These are phyloP conservation scores for Phaseolus lunatus DNA, from an alignment of 306 rosid genomes.

Conservation along the genomic window DNA sequence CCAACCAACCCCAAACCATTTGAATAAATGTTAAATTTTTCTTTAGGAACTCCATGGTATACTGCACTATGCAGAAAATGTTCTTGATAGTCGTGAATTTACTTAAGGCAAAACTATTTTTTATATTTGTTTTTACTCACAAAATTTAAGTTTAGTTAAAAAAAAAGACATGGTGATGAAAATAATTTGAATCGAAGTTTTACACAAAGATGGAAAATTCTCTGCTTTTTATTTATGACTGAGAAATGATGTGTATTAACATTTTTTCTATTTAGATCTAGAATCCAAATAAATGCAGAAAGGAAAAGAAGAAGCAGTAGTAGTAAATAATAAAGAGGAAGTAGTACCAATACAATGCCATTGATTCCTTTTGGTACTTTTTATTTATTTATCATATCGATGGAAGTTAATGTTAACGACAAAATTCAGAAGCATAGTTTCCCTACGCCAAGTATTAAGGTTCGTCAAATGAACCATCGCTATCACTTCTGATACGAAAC, in stretches of 20 bases:
- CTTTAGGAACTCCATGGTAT: too few species aligned
- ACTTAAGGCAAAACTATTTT: too few species aligned
- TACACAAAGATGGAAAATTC: neutral
- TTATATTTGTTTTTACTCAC: neutral
- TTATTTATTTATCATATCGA: conserved; percentile 20
- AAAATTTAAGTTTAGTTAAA: neutral
- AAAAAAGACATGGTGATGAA: neutral
- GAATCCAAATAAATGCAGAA: neutral
- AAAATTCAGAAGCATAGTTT: conserved; percentile 49
- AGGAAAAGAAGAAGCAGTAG: neutral
- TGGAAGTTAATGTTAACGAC: conserved; percentile 48
- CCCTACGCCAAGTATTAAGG: conserved; percentile 46
- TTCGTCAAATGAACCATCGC: conserved; percentile 64
- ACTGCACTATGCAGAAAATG: neutral
- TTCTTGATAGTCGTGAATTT: too few species aligned
- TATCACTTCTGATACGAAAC: conserved; percentile 49
- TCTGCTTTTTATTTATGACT: neutral
- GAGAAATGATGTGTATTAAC: neutral
- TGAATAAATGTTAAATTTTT: too few species aligned
- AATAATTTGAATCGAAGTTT: neutral
- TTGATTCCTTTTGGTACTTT: conserved; percentile 30
- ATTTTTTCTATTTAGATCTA: neutral
- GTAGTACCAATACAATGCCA: neutral
- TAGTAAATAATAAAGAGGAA: conserved; percentile 3
- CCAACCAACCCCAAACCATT: too few species aligned